A percentile compares a stretch with the other conserved stretches of the same genome.
These are phyloP conservation scores for Dendryphion nanum DNA, from an alignment of 2,329 filamentous ascomycete genomes.

Conservation along the genomic window DNA sequence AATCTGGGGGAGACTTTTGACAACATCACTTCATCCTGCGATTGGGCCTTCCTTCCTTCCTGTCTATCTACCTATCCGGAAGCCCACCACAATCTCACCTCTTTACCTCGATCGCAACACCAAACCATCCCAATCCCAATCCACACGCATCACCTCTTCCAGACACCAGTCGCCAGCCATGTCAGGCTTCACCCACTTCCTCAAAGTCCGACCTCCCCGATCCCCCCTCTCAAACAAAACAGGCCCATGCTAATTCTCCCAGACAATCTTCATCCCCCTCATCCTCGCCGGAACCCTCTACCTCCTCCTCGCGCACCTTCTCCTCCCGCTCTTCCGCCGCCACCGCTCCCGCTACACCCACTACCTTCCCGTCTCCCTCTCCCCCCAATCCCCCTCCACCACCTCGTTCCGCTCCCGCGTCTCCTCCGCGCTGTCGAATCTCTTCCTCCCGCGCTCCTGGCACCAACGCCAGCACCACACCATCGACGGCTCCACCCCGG, in stretches of 20 bases:
- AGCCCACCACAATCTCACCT: too few species aligned
- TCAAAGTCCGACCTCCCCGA: slow-evolving; percentile 25
- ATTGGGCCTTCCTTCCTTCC: too few species aligned
- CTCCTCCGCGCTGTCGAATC: slow-evolving; percentile 32
- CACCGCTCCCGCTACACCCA: slow-evolving; percentile 46
- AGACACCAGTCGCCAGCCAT: slow-evolving; percentile 18
- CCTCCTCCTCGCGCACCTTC: slow-evolving; percentile 38
- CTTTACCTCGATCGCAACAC: too few species aligned
- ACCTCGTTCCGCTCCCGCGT: slow-evolving; percentile 33
- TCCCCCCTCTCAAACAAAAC: neutral
- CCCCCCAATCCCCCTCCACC: slow-evolving; percentile 14
- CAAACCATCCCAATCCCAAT: too few species aligned
- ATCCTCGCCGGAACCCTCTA: slow-evolving; percentile 45
- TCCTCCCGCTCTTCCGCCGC: slow-evolving; percentile 46
- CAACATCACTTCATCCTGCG: too few species aligned
- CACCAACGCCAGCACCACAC: slow-evolving; percentile 27
- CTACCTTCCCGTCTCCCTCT: slow-evolving; percentile 43
- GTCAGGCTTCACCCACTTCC: slow-evolving; percentile 32
- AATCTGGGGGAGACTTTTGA: too few species aligned
- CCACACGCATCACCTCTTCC: neutral
- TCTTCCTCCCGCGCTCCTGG: slow-evolving; percentile 34
- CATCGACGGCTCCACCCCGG: slow-evolving; percentile 33
- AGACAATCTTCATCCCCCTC: slow-evolving; percentile 48
- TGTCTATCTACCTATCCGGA: too few species aligned
- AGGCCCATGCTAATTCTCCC: slow-evolving; percentile 1